Evolutionary conservation across 108 stramenopile genomes (phyloP).

Genomic region (Aurantiochytrium sp.): DNA sequence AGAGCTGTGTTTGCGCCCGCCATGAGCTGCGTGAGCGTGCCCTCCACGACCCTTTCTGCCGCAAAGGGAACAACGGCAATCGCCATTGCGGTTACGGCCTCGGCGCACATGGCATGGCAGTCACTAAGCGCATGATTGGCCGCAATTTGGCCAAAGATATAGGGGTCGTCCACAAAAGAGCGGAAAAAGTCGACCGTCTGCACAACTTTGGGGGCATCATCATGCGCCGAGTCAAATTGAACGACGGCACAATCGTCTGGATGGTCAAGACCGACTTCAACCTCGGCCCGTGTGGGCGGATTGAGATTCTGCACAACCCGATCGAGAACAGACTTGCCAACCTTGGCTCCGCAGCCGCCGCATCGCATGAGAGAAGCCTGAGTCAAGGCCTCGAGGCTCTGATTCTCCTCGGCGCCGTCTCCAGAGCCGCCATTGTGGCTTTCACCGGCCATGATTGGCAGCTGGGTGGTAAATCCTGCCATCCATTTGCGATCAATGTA

Average conservation of each 20-base stretch:
- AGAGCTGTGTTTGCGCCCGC: conserved; percentile 46
- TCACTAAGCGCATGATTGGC: conserved; percentile 62
- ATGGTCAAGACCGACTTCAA: not conserved
- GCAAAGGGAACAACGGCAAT: conserved; percentile 41
- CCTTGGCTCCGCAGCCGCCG: conserved; percentile 61
- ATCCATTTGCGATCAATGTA: conserved; percentile 64
- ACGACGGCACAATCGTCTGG: conserved; percentile 44
- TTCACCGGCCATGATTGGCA: conserved; percentile 36
- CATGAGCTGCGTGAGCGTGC: conserved; percentile 40
- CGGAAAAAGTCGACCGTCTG: conserved; percentile 62
- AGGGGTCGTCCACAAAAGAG: conserved; percentile 52
- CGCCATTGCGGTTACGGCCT: conserved; percentile 45
- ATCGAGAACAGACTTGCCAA: conserved; percentile 36
- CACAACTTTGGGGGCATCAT: conserved; percentile 11
- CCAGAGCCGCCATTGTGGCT: not conserved
- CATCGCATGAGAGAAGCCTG: conserved; percentile 47
- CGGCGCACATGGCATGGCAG: conserved; percentile 57
- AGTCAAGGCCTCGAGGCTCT: conserved; percentile 18
- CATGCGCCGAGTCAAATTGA: not conserved
- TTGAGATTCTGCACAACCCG: conserved; percentile 10
- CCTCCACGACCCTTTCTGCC: conserved; percentile 31
- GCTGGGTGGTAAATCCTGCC: conserved; percentile 41
- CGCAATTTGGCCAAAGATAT: conserved; percentile 51
- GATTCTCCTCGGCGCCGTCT: not conserved
- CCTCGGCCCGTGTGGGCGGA: not conserved